Evolutionary conservation across 257 asterid species (phyloP).

Genomic region (Thymus mandschuricus): DNA sequence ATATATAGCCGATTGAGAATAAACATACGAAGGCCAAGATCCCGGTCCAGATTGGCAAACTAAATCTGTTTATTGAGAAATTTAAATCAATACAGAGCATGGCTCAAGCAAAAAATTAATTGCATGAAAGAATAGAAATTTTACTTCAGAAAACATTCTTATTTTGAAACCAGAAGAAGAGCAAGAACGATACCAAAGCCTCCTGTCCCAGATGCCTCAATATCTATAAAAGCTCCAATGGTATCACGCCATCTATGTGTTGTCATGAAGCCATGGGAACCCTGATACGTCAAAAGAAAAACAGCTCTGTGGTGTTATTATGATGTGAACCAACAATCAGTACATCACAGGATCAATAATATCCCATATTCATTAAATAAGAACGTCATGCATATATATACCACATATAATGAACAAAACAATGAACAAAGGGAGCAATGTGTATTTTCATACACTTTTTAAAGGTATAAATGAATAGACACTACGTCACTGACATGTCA

Average conservation of each 20-base stretch:
- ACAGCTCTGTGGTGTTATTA: slow-evolving; percentile 24
- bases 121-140: slow-evolving; percentile 21
- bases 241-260: slow-evolving; percentile 91
- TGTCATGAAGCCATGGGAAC: slow-evolving; percentile 98
- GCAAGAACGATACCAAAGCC: slow-evolving; percentile 71
- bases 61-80: slow-evolving; percentile 64
- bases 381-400: too few species aligned
- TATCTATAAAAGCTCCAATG: slow-evolving; percentile 81
- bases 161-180: slow-evolving; percentile 26
- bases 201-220: slow-evolving; percentile 98
- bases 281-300: slow-evolving; percentile 55
- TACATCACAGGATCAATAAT: slow-evolving; percentile 12
- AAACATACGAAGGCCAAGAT: slow-evolving; percentile 87
- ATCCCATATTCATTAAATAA: neutral
- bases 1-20: slow-evolving; percentile 86
- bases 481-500: neutral
- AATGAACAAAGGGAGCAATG: slow-evolving; percentile 1
- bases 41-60: slow-evolving; percentile 99
- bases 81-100: slow-evolving; percentile 29
- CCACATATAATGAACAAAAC: too few species aligned
- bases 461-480: neutral
- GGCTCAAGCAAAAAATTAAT: slow-evolving; percentile 25
- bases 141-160: slow-evolving; percentile 22
- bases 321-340: slow-evolving; percentile 7
- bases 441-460: slow-evolving; percentile 9